Conservation (phyloP, 768 basidiomycete genomes). For the Russula emetica region DNA sequence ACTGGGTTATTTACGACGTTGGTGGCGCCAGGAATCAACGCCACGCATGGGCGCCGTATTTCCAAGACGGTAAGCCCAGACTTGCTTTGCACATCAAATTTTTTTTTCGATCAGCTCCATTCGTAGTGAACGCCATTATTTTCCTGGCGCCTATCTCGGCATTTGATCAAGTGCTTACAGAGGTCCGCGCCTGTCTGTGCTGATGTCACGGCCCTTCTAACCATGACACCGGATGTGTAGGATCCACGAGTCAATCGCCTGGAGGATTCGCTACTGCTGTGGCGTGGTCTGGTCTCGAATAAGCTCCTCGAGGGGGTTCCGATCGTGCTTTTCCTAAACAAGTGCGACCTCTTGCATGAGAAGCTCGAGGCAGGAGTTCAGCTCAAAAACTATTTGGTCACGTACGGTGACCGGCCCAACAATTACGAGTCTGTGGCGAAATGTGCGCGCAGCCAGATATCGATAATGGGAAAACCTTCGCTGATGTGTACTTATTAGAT, state of each 20-base stretch:
- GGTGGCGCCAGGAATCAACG: constrained; percentile 78
- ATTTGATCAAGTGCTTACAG: constrained; percentile 77
- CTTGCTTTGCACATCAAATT: neutral
- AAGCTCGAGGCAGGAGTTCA: constrained; percentile 76
- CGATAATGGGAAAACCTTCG: neutral
- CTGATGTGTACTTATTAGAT: constrained; percentile 41
- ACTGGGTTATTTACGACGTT: constrained; percentile 85
- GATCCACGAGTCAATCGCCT: constrained; percentile 70
- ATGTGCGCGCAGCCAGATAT: constrained; percentile 43
- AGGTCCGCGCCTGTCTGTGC: constrained; percentile 43
- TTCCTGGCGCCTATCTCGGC: constrained; percentile 86
- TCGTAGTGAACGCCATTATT: constrained; percentile 76
- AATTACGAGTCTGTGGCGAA: constrained; percentile 73
- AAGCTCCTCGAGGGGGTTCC: constrained; percentile 68
- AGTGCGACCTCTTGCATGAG: constrained; percentile 70
- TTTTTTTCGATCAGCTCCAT: constrained; percentile 17
- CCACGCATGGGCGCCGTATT: constrained; percentile 86
- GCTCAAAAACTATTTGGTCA: constrained; percentile 61
- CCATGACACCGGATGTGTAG: constrained; percentile 36
- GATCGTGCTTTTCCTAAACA: constrained; percentile 79
- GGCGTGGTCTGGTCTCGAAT: constrained; percentile 70
- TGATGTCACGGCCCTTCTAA: constrained; percentile 20
- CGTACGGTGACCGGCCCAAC: constrained; percentile 71
- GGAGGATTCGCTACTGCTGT: constrained; percentile 73
- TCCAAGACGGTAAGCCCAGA: constrained; percentile 63